Base-by-base conservation (phyloP, 768 basidiomycete species). In the Suillus lakei region DNA sequence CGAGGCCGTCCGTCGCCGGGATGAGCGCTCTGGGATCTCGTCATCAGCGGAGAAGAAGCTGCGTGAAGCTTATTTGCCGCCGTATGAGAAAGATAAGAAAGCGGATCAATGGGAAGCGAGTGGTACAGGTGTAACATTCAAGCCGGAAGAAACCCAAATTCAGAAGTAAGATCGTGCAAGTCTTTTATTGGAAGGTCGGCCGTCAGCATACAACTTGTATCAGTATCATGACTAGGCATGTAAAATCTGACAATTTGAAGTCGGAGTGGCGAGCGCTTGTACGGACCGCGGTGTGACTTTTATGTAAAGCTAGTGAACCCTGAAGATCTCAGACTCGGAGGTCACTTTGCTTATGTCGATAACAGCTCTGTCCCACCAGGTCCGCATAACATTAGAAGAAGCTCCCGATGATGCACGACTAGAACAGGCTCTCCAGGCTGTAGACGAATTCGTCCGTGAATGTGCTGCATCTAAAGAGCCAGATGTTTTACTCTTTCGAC, bases 311-410 rank as follows among this genome's bases (percentile, higher is more conserved):
- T 28, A 5, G 15, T 10, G 34, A 21, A n/a, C 10, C 16, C 28
- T 28, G 16, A n/a, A n/a, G n/a, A 39, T 39, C 26, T 28, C 26
- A 13, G n/a, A 46, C 67, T 61, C 26, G 26, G 26, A 38, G 63
- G 60, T 16, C 38, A 51, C 6, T 23, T 34, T 64, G 59, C 63
- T 64, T 67, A 82, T 80, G 74, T 76, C 72, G 67, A 72, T 77
- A 77, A 81, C 70, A 46, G 73, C 82, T 36, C 72, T 84, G 63
- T 76, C 76, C 60, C 83, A 82, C 70, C 85, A 88, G 66, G 78
- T 92, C 55, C 87, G 88, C 67, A 79, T 83, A 59, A 80, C 85
- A 8, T 82, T 92, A 66, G 86, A 87, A 69, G 80, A 80, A 60
- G 77, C 83, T 21, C 75, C 84, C 13, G 87, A 90, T 63, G 83